Base-by-base conservation (phyloP, 108 stramenopile species). In the Cylindrotheca closterium region DNA sequence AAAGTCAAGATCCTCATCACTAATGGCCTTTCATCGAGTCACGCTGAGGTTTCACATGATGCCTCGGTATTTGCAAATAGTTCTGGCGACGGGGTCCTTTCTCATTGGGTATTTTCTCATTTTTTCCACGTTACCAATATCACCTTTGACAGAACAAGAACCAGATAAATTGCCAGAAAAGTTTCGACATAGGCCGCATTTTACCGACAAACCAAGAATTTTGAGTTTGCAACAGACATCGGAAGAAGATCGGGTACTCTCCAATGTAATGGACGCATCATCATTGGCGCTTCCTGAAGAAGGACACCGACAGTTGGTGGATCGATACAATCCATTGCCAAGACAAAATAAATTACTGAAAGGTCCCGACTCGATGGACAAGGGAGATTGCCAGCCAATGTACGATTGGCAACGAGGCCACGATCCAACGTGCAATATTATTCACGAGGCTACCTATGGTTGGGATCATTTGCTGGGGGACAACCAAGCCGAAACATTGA, bases 371-470 rank as follows among this genome's bases (percentile, higher is more conserved):
- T 51, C 65, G 8, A 63, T 83, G n/a, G 85, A 82, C 32, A 71
- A 67, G n/a, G 73, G 62, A 2, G 67, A 70, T 0, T 89, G 88
- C 64, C 51, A 76, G 31, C 60, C 71, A 48, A 50, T 78, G 48
- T 58, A 70, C 24, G 60, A 79, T 1, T 89, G 88, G 88, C 88
- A 89, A 60, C 30, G 28, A 8, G 69, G 58, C 1, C 70, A 79
- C 37, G 60, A 70, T 72, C 85, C 83, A 32, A 78, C 73, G 31
- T 89, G 88, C 65, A 86, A 86, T 57, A 47, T 60, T 2, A 37
- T 89, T 48, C 88, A 89, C 63, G 83, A 86, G 71, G 61, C 30
- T 65, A 79, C 56, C 26, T 75, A 51, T 1, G 65, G 73, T 3
- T 46, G 42, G 59, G 59, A 60, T 19, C 22, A 7, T 4, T 28